A percentile compares a stretch with the other conserved stretches of the same genome.
Conservation (phyloP, 352 stramenopile genomes). For the Globisporangium cylindrosporum region DNA sequence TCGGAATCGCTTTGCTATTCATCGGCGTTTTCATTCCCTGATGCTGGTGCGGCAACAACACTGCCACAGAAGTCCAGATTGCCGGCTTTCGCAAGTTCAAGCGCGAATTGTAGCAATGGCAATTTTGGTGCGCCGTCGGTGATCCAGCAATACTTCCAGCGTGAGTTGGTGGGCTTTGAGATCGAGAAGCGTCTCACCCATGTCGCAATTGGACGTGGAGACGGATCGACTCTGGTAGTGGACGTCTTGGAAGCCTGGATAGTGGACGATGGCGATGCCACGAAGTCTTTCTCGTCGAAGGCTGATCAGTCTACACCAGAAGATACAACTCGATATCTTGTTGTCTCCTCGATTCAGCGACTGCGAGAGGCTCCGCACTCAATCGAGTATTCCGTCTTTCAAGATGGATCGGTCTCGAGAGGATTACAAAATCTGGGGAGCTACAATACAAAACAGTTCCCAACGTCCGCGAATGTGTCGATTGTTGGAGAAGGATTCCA, state of each 20-base stretch:
- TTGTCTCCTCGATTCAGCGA: conserved; percentile 1
- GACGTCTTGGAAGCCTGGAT: conserved; percentile 15
- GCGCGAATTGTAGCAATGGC: background rate
- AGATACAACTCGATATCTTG: background rate
- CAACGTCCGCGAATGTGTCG: conserved; percentile 15
- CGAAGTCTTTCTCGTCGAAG: background rate
- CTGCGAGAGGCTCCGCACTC: background rate
- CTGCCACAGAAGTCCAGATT: background rate
- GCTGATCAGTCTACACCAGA: background rate
- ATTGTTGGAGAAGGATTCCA: conserved; percentile 44
- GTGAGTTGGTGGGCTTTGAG: background rate
- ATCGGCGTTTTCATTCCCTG: conserved; percentile 32
- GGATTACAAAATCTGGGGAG: background rate
- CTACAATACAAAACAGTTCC: background rate
- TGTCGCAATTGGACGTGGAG: conserved; percentile 5
- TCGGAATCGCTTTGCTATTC: conserved; percentile 28
- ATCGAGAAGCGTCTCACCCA: conserved; percentile 4
- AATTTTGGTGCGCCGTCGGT: background rate
- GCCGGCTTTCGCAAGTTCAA: conserved; percentile 3
- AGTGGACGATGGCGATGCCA: background rate
- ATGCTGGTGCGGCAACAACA: background rate
- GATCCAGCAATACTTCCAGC: conserved; percentile 4
- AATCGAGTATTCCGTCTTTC: conserved; percentile 1
- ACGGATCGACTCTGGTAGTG: background rate
- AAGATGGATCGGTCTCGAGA: background rate